Percentiles rank a stretch among this genome's conserved stretches.
phyloP scores from a whole-genome alignment of 805 yeast genomes.

The Priceomyces castillae region DNA sequence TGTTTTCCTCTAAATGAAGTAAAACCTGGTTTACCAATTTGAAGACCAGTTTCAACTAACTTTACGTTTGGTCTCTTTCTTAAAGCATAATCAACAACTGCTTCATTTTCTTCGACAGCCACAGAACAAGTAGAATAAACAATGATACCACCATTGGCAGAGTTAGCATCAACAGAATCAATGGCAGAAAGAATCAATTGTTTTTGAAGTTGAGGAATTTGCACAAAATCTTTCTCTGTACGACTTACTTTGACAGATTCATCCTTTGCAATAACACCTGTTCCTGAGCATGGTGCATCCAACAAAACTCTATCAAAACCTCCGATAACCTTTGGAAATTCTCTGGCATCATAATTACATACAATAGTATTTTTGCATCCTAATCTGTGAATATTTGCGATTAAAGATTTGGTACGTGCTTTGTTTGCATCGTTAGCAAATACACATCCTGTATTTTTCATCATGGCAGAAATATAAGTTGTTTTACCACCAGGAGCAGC shows the following conservation, averaged over 20 bases:
- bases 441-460: conserved; percentile 97
- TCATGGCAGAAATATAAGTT: conserved; percentile 88
- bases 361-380: conserved; percentile 97
- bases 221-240: conserved; percentile 94
- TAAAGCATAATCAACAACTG: conserved; percentile 96
- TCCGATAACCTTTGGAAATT: conserved; percentile 96
- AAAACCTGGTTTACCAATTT: conserved; percentile 95
- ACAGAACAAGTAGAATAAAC: conserved; percentile 98
- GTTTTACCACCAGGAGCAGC: conserved; percentile 99
- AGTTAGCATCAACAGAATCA: conserved; percentile 93
- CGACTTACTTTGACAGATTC: conserved; percentile 90
- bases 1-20: conserved; percentile 90
- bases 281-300: conserved; percentile 99
- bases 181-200: conserved; percentile 91
- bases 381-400: conserved; percentile 95
- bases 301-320: conserved; percentile 93
- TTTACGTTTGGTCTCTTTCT: conserved; percentile 95
- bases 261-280: conserved; percentile 98
- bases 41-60: conserved; percentile 87
- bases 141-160: conserved; percentile 87
- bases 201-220: conserved; percentile 94
- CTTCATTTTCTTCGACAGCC: conserved; percentile 97
- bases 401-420: conserved; percentile 91
- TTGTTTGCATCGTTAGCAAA: conserved; percentile 98
- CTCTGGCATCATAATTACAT: conserved; percentile 97